Evolutionary conservation across 805 yeast genomes (phyloP).

Genomic region (Danielia oregonensis): DNA sequence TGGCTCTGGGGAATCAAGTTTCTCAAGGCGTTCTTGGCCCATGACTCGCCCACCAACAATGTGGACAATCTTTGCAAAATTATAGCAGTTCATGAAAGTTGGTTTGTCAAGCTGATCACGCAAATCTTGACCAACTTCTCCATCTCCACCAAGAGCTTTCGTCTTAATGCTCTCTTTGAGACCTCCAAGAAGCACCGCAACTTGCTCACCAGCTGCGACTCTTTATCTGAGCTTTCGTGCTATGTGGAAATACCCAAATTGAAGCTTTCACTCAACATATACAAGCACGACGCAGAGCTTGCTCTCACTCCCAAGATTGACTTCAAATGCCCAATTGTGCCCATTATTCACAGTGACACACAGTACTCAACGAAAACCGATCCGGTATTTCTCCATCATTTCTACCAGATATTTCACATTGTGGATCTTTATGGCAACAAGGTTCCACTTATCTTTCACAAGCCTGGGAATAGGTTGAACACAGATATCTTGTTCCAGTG

Average conservation of each 20-base stretch:
- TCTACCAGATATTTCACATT: constrained; percentile 51
- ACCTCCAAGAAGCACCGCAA: constrained; percentile 12
- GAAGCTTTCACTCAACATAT: constrained; percentile 72
- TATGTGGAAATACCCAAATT: constrained; percentile 71
- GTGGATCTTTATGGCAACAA: constrained; percentile 39
- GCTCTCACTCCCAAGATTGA: constrained; percentile 10
- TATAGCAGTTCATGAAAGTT: constrained; percentile 84
- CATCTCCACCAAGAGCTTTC: constrained; percentile 29
- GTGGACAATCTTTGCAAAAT: constrained; percentile 51
- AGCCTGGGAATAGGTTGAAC: constrained; percentile 50
- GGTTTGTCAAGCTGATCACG: constrained; percentile 78
- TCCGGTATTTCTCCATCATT: constrained; percentile 33
- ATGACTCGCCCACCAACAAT: constrained; percentile 40
- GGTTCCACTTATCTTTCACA: constrained; percentile 48
- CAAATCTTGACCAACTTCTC: constrained; percentile 64
- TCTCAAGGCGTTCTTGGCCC: constrained; percentile 52
- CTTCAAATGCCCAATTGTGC: constrained; percentile 11
- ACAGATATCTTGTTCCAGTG: constrained; percentile 47
- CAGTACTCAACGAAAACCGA: constrained; percentile 13
- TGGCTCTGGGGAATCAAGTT: constrained; percentile 70
- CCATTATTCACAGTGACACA: constrained; percentile 21
- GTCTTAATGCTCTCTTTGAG: constrained; percentile 23
- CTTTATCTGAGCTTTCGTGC: constrained; percentile 51
- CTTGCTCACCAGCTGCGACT: constrained; percentile 15
- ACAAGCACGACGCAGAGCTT: constrained; percentile 56